Evolutionary conservation across 2,329 filamentous ascomycete genomes (phyloP), one percentile per base, ranked within the genome.

Genomic region (Leptographium radiaticola): DNA sequence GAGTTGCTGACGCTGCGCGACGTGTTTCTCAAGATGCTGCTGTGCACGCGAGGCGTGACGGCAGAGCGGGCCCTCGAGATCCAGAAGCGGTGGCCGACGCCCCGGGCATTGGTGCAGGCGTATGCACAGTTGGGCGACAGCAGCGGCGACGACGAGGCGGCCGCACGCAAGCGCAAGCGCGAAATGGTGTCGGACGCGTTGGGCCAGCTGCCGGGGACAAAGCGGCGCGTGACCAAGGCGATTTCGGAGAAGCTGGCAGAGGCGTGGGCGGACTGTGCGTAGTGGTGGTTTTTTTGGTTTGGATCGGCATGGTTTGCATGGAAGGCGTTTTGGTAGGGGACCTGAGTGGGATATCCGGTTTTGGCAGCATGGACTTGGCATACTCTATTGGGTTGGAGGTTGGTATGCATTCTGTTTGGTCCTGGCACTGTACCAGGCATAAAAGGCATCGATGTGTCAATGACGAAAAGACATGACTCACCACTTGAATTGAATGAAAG

Each of bases 21-120:
- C 61, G 67, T 90, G 0, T 91, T 80, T 60, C 70, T 93, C 31
- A 90, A 90, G 67, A 91, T 93, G 86, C 75, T 93, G 49, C 89
- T 93, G 86, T 88, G 84, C 58, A 87, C 79, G 2, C 77, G 77
- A 53, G 85, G 86, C 1, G 73, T 93, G 13, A 87, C 84, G 1
- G 85, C 84, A 4, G 86, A 90, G 60, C 87, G 86, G 61, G 87
- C 87, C 0, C 67, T 90, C 6, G 86, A 88, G 67, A 88, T 93
- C 13, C 87, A 91, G 63, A 82, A 80, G 59, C 70, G 75, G n/a
- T 93, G 87, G 85, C 79, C 75, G 59, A 91, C 87, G 2, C 87
- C 87, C 0, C 72, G 77, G 55, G 79, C 80, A 1, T 79, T 93
- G 51, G 70, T 87, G n/a, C 78, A 83, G 62, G 86, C 85, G 0